phyloP scores from a whole-genome alignment of 352 stramenopile genomes.

The Globisporangium solare region DNA sequence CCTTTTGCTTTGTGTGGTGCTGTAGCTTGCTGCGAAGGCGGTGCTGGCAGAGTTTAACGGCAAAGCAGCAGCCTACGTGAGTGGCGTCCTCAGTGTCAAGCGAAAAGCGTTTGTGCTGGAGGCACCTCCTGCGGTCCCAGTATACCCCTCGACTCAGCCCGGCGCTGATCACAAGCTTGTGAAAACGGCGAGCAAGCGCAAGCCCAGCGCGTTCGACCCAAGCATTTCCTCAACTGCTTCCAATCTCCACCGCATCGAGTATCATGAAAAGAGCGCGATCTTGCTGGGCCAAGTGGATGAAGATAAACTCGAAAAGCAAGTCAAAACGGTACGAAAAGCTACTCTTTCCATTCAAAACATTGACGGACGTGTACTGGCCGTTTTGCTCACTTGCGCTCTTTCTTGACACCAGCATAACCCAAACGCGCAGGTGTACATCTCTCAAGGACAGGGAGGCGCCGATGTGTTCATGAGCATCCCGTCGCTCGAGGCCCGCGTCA shows the following conservation, averaged over 20 bases:
- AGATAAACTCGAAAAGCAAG: constrained; percentile 69
- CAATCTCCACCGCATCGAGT: constrained; percentile 35
- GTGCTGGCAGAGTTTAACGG: constrained; percentile 69
- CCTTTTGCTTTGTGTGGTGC: background rate
- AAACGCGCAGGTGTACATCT: constrained; percentile 71
- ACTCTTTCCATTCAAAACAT: background rate
- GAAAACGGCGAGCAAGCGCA: constrained; percentile 8
- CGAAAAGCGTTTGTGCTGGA: constrained; percentile 62
- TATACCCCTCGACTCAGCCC: background rate
- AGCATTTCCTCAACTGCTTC: constrained; percentile 1
- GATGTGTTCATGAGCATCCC: constrained; percentile 84
- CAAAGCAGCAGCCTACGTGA: constrained; percentile 56
- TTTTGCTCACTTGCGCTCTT: background rate
- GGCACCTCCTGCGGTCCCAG: constrained; percentile 5
- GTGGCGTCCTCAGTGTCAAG: constrained; percentile 51
- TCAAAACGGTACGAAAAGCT: constrained; percentile 47
- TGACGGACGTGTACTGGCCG: constrained; percentile 1
- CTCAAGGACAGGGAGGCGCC: constrained; percentile 67
- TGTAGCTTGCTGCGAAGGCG: constrained; percentile 44
- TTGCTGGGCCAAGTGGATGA: constrained; percentile 73
- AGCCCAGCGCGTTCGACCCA: constrained; percentile 5
- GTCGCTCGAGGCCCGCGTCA: constrained; percentile 65
- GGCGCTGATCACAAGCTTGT: background rate
- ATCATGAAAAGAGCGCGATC: constrained; percentile 51
- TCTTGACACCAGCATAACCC: constrained; percentile 42